These are phyloP conservation scores for Candida schatavii DNA, from an alignment of 805 yeast species.

Conservation along the genomic window DNA sequence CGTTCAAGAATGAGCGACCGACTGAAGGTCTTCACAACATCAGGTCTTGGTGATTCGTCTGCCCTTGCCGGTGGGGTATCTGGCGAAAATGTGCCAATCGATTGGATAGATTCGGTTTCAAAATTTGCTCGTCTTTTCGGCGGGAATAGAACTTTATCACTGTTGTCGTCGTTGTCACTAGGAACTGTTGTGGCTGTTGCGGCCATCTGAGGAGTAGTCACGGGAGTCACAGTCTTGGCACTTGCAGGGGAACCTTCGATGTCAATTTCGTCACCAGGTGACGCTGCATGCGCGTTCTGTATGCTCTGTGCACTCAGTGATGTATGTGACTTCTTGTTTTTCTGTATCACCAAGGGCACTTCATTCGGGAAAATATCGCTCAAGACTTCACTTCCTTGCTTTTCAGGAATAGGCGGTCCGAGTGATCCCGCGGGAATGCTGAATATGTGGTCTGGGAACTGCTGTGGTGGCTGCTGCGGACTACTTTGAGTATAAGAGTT, in stretches of 20 bases:
- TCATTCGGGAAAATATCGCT: slow-evolving; percentile 39
- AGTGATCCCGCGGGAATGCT: slow-evolving; percentile 5
- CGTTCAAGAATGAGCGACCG: slow-evolving; percentile 37
- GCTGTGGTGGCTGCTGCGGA: background rate
- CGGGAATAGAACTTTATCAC: background rate
- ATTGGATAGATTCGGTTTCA: slow-evolving; percentile 5
- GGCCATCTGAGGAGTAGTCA: background rate
- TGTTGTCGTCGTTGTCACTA: background rate
- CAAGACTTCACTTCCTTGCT: slow-evolving; percentile 38
- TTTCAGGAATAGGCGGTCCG: slow-evolving; percentile 21
- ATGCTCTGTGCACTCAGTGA: background rate
- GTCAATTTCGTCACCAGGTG: background rate
- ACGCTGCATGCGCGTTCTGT: background rate
- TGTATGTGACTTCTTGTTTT: background rate
- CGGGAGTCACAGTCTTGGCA: background rate
- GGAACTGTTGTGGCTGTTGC: background rate
- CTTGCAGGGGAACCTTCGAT: background rate
- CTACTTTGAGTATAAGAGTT: background rate
- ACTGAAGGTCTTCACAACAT: slow-evolving; percentile 15
- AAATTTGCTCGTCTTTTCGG: background rate
- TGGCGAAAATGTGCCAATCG: slow-evolving; percentile 38
- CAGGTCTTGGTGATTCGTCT: background rate
- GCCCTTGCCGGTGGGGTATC: slow-evolving; percentile 28
- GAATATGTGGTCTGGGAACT: slow-evolving; percentile 4
- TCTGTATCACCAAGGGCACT: slow-evolving; percentile 25